phyloP scores from a whole-genome alignment of 345 rosid genomes.

The Populus tremula region DNA sequence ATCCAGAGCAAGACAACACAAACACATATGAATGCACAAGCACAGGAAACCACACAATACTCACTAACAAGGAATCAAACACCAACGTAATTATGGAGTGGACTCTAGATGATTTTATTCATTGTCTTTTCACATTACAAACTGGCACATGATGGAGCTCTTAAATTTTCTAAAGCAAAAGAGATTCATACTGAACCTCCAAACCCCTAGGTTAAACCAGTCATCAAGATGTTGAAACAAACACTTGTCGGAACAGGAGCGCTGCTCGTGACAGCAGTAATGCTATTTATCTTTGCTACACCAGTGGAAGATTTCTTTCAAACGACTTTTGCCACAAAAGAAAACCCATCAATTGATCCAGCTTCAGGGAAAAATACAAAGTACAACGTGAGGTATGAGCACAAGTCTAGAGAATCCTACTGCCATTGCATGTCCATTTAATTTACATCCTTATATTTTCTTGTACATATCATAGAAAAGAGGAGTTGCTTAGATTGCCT shows the following conservation, averaged over 20 bases:
- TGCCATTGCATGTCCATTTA: not conserved
- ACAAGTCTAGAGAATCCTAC: conserved; percentile 8
- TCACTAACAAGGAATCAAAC: conserved; percentile 13
- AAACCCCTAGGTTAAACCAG: conserved; percentile 74
- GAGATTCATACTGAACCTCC: conserved; percentile 10
- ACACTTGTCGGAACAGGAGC: conserved; percentile 82
- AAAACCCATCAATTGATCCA: conserved; percentile 35
- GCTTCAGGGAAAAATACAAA: conserved; percentile 51
- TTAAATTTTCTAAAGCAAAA: not conserved
- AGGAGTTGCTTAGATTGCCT: conserved; percentile 66
- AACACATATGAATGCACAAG: not conserved
- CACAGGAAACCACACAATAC: not conserved
- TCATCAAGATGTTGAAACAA: conserved; percentile 78
- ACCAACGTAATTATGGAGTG: not conserved
- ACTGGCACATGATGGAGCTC: not conserved
- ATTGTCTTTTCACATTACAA: not conserved
- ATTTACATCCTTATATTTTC: conserved; percentile 4
- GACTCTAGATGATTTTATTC: not conserved
- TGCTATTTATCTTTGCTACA: conserved; percentile 70
- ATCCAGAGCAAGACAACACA: no score
- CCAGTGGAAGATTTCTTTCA: conserved; percentile 72
- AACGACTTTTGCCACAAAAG: conserved; percentile 33
- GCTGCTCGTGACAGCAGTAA: conserved; percentile 62
- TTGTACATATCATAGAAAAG: conserved; percentile 45
- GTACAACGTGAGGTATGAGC: conserved; percentile 58